These are phyloP conservation scores for Phytophthora pluvialis DNA, from an alignment of 352 stramenopile genomes.

Conservation along the genomic window DNA sequence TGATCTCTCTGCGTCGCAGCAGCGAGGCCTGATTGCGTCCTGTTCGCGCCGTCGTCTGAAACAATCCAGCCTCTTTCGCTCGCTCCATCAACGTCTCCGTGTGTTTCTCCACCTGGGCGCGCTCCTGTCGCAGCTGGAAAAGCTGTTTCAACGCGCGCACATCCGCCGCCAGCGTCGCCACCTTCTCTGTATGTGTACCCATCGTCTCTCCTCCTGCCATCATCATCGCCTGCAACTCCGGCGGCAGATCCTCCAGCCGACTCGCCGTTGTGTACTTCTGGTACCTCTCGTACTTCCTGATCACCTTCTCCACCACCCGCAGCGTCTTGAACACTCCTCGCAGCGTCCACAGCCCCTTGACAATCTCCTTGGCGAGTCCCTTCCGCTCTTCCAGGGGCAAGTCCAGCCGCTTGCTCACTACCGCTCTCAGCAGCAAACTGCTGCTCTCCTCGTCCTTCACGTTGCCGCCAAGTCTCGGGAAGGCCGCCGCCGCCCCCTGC, in stretches of 20 bases:
- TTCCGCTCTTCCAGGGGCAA: conserved; percentile 49
- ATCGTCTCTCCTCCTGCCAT: conserved; percentile 10
- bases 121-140: conserved; percentile 67
- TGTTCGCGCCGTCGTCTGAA: conserved; percentile 53
- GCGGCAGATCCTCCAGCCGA: conserved; percentile 60
- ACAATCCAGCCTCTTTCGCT: conserved; percentile 48
- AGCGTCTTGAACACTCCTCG: conserved; percentile 58
- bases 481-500: conserved; percentile 33
- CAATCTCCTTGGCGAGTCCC: conserved; percentile 62
- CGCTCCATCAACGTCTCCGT: conserved; percentile 46
- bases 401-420: conserved; percentile 39
- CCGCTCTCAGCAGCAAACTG: conserved; percentile 66
- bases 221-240: conserved; percentile 53
- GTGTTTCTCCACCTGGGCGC: conserved; percentile 33
- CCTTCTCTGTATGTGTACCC: conserved; percentile 36
- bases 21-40: conserved; percentile 67
- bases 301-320: conserved; percentile 64
- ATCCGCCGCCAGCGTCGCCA: conserved; percentile 67
- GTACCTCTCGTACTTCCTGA: conserved; percentile 76
- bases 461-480: conserved; percentile 16
- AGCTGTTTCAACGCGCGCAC: conserved; percentile 78
- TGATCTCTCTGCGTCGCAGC: conserved; percentile 60
- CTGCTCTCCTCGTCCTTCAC: conserved; percentile 27
- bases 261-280: conserved; percentile 56
- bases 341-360: conserved; percentile 50